Base-by-base conservation (phyloP, 2,329 filamentous ascomycete genomes). In the Ceratocystis cubensis region DNA sequence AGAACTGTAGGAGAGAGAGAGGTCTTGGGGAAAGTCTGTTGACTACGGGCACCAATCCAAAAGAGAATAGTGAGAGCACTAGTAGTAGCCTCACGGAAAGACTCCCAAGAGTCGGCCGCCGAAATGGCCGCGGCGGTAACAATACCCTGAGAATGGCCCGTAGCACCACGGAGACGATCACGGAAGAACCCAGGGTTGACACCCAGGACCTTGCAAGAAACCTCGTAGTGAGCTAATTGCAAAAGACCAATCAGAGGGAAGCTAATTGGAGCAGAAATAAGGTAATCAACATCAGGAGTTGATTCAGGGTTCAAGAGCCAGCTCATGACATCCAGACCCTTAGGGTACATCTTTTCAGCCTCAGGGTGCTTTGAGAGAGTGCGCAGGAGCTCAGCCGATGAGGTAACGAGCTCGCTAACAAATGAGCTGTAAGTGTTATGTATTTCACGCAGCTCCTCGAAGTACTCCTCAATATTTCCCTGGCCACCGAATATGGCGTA, bases 401-500 rank as follows among this genome's bases (percentile, higher is more conserved):
- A 83, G 33, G 83, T 82, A 73, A 99, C 83, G 70, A 97, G 85
- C 70, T 95, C 91, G 71, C 90, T 88, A 4, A 96, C 85, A 71
- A 99, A 95, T 33, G 88, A 88, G 13, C 89, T 88, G 78, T 99
- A 99, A 68, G 92, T 96, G 72, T 82, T 86, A 79, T 93, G 93
- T 67, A 97, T 84, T 75, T 96, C 88, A 66, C 94, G 87, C 69
- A 99, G 84, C 79, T 99, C 94, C 71, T 99, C 93, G 73, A 99
- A 99, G 78, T 99, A 99, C 78, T 99, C 95, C 77, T 99, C 93
- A 70, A 99, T 97, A 77, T 99, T 99, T 72, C 94, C 94, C 76
- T 99, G 94, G 5, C 94, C 94, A 68, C 94, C 94, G 71, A 97
- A 96, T 69, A 99, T 91, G 70, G 87, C 92, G 79, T 96, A 99